A percentile compares a stretch with the other conserved stretches of the same genome.
Evolutionary conservation across 208 protist species (phyloP).

Genomic region (Crithidia thermophila): DNA sequence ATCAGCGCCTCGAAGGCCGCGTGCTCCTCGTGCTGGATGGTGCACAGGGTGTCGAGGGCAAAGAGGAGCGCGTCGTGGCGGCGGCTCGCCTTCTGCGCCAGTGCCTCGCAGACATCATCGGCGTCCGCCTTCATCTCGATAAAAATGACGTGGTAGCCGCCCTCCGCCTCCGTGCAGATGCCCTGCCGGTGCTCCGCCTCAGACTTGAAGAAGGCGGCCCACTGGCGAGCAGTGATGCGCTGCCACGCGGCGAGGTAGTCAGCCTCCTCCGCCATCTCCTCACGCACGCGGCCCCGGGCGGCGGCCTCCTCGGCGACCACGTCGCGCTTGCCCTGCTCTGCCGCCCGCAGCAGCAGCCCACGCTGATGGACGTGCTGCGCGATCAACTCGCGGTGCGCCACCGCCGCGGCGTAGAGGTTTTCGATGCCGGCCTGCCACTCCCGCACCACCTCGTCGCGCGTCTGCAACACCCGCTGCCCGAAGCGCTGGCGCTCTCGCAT

Average conservation of each 20-base stretch:
- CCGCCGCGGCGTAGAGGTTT: conserved; percentile 10
- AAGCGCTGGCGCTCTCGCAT: conserved; percentile 34
- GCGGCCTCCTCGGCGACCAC: conserved; percentile 36
- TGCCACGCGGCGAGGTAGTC: conserved; percentile 28
- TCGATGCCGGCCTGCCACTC: conserved; percentile 11
- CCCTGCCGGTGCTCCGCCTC: conserved; percentile 21
- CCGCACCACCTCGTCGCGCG: conserved; percentile 10
- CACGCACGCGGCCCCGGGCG: conserved; percentile 17
- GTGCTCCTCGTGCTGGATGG: conserved; percentile 47
- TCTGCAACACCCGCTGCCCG: conserved; percentile 13
- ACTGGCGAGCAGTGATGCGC: conserved; percentile 27
- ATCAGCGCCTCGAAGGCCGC: conserved; percentile 32
- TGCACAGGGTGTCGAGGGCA: conserved; percentile 35
- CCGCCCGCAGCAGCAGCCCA: conserved; percentile 7
- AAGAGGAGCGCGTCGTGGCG: conserved; percentile 23
- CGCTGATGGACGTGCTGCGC: conserved; percentile 20
- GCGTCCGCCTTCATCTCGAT: conserved; percentile 36
- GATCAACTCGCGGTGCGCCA: conserved; percentile 12
- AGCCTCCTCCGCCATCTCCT: conserved; percentile 29
- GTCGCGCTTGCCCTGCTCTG: conserved; percentile 48
- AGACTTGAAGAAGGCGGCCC: not conserved
- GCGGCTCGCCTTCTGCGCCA: not conserved
- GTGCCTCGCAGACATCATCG: conserved; percentile 8
- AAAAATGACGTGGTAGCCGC: conserved; percentile 38
- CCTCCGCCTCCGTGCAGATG: conserved; percentile 29